A percentile compares a stretch with the other conserved stretches of the same genome.
Conservation (phyloP, 208 protist genomes). For the Phytomonas francai region DNA sequence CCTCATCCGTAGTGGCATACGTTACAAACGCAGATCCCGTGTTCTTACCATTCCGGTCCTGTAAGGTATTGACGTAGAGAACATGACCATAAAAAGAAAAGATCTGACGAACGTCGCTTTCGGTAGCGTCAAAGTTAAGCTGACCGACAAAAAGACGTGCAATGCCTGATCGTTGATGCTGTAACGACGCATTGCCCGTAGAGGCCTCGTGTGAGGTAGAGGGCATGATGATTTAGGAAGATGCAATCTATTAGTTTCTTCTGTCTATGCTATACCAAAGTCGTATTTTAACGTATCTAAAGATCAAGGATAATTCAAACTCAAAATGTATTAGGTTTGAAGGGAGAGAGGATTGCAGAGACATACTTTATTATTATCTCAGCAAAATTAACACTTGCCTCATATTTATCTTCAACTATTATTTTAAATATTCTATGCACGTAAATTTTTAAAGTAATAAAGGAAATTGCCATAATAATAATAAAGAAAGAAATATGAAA, state of each 20-base stretch:
- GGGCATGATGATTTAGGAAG: not conserved
- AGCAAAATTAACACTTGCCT: not conserved
- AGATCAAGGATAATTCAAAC: not conserved
- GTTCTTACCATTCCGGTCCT: slow-evolving; percentile 40
- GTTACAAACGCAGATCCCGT: slow-evolving; percentile 63
- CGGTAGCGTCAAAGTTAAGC: slow-evolving; percentile 61
- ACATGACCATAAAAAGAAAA: slow-evolving; percentile 73
- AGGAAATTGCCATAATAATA: not conserved
- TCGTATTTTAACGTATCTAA: not conserved
- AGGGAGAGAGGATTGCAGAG: not conserved
- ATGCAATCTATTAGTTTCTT: slow-evolving; percentile 7
- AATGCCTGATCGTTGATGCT: slow-evolving; percentile 17
- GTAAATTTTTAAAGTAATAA: not conserved
- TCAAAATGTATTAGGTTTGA: not conserved
- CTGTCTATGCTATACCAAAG: slow-evolving; percentile 7
- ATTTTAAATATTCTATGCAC: not conserved
- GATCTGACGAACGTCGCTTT: slow-evolving; percentile 51
- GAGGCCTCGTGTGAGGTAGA: slow-evolving; percentile 5
- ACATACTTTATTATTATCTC: not conserved
- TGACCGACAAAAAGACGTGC: slow-evolving; percentile 68
- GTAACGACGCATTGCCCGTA: not conserved
- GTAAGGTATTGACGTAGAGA: slow-evolving; percentile 62
- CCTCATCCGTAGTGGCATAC: slow-evolving; percentile 55
- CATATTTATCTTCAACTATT: not conserved
- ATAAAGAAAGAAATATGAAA: slow-evolving; percentile 8